Base-by-base conservation (phyloP, 768 basidiomycete genomes). In the Psilocybe azurescens region DNA sequence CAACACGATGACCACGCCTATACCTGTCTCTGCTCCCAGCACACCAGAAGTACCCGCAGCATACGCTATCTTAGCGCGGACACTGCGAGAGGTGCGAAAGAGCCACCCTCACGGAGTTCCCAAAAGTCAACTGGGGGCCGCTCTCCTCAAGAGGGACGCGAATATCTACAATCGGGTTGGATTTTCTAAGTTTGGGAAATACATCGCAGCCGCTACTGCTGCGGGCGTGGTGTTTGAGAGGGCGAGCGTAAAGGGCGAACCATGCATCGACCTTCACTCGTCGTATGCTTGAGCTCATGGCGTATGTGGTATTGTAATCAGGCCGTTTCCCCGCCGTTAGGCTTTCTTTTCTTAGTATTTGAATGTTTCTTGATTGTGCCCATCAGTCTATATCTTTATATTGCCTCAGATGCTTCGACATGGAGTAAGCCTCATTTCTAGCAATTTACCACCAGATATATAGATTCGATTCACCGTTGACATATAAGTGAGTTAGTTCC, bases 51-150 rank as follows among this genome's bases (percentile, higher is more conserved):
- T 46, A 46, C 58, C 58, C 2, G 5, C 28, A 6, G 16, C 16
- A 28, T 63, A 59, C 47, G 29, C 13, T 2, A 44, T 49, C 14
- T 47, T 63, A 10, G 58, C 52, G 8, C 1, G 32, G 0, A 30
- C 59, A 36, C 58, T 63, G 8, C 47, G 62, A 2, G 48, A 56
- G 13, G 52, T 59, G 28, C 56, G 58, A 33, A 57, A 32, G n/a
- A 13, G 32, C 16, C 32, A 48, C 10, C 14, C 32, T 2, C 11
- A 14, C 13, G 61, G 62, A 11, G 62, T 60, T 9, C 24, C 41
- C 8, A 63, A 52, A 38, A 46, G 13, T 4, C 4, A 18, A 3
- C 24, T 64, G 3, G 63, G 63, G 11, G 30, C 30, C 13, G 24
- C 36, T 3, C 58, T 63, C 11, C 16, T 39, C n/a, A 51, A 53